These are phyloP conservation scores for Dictyostelium intermedium DNA, from an alignment of 78 protist genomes.

Conservation along the genomic window DNA sequence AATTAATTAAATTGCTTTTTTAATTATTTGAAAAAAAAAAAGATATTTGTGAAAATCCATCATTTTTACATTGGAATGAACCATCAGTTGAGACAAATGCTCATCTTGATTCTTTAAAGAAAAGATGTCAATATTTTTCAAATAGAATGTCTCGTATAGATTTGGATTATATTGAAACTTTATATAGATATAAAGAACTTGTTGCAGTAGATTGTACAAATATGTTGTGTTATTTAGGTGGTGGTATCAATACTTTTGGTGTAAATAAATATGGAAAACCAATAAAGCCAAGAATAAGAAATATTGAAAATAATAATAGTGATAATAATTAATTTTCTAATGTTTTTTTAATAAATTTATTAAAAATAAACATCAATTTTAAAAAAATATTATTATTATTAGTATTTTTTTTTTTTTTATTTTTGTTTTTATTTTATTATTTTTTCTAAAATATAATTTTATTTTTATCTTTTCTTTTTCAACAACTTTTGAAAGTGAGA, in stretches of 20 bases:
- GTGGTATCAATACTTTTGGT: background rate
- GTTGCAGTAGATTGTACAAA: background rate
- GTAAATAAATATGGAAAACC: background rate
- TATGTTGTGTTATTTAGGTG: background rate
- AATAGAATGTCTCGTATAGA: background rate
- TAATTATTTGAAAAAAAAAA: no score
- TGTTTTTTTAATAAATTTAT: no score
- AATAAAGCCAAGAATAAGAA: background rate
- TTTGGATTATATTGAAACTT: background rate
- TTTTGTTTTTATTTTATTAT: no score
- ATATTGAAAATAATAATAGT: background rate
- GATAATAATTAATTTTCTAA: background rate
- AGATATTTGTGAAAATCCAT: background rate
- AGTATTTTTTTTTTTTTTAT: no score
- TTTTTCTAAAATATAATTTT: no score
- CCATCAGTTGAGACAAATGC: background rate
- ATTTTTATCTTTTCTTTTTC: no score
- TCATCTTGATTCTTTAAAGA: background rate
- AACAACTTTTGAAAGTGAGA: no score
- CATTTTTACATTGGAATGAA: background rate
- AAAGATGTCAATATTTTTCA: conserved; percentile 9
- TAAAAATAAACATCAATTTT: background rate
- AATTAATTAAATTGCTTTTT: no score
- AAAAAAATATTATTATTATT: no score
- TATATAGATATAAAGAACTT: background rate